Base-by-base conservation (phyloP, 1,284 basidiomycete genomes). In the Ceratobasidium sp. region DNA sequence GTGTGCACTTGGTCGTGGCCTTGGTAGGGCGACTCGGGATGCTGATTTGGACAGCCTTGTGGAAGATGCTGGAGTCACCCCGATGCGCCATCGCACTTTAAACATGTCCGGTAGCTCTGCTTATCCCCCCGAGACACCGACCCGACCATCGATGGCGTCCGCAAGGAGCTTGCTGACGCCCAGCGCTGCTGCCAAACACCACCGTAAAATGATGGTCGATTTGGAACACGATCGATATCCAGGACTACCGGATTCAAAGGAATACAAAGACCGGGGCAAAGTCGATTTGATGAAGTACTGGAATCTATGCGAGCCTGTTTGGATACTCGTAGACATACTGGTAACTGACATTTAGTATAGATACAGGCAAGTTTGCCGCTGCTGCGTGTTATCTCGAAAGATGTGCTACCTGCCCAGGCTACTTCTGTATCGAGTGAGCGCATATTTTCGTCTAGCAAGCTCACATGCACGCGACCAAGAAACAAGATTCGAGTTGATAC, bases 371-470 rank as follows among this genome's bases (percentile, higher is more conserved):
- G 12, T 61, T 76, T 42, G 26, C 42, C 58, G 23, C 40, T 49
- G 15, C 39, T 76, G 7, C 49, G 44, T 49, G 13, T 20, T 10
- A 68, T 76, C 39, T 23, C 73, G 40, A 46, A 68, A 20, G 73
- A 76, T 63, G 42, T 44, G 7, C 61, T 76, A 20, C 73, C 73
- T 9, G 60, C 60, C 18, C 73, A 76, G 39, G 61, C 61, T 23
- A 68, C 73, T 6, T 58, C 73, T 10, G 73, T 68, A 10, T 61
- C 73, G 4, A 68, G 33, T 23, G 73, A 76, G 49, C 33, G 73
- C 44, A 61, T 66, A 10, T 76, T 76, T 66, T 76, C 61, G 18
- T 76, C 61, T 12, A 70, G 68, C 68, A 70, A 66, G 39, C 63
- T 66, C 12, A 66, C 63, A 18, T 64, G 61, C 39, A 66, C 63